These are phyloP conservation scores for Geotrichum europaeum DNA, from an alignment of 1,139 yeast genomes.

Conservation along the genomic window DNA sequence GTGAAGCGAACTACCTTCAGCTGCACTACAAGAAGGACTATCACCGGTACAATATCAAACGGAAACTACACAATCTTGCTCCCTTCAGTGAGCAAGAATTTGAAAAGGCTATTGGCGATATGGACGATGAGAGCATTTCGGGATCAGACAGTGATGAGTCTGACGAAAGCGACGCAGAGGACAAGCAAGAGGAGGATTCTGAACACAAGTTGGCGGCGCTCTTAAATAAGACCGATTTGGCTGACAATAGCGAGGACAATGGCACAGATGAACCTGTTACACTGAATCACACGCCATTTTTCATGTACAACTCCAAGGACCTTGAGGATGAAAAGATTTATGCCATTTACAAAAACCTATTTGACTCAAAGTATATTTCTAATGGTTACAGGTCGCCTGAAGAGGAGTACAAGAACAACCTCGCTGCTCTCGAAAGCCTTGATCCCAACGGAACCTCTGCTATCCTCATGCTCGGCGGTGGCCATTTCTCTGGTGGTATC, in stretches of 20 bases:
- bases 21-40: constrained; percentile 58
- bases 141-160: constrained; percentile 35
- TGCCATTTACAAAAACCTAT: constrained; percentile 66
- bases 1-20: constrained; percentile 26
- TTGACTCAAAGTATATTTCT: constrained; percentile 42
- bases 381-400: constrained; percentile 36
- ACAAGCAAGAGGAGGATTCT: constrained; percentile 32
- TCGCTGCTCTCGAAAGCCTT: constrained; percentile 37
- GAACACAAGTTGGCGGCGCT: constrained; percentile 24
- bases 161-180: constrained; percentile 23
- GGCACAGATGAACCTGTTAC: constrained; percentile 4
- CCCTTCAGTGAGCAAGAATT: constrained; percentile 55
- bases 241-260: constrained; percentile 1
- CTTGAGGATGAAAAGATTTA: constrained; percentile 47
- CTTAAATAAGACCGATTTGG: constrained; percentile 9
- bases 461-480: constrained; percentile 92
- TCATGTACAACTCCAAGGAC: constrained; percentile 31
- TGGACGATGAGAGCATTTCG: constrained; percentile 49
- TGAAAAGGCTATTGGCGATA: constrained; percentile 47
- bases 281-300: constrained; percentile 16
- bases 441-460: constrained; percentile 47
- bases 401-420: constrained; percentile 9
- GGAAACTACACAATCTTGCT: constrained; percentile 44
- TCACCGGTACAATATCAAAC: constrained; percentile 55
- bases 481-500: constrained; percentile 96